These are phyloP conservation scores for Trypanosoma brucei DNA, from an alignment of 208 protist genomes.

Conservation along the genomic window DNA sequence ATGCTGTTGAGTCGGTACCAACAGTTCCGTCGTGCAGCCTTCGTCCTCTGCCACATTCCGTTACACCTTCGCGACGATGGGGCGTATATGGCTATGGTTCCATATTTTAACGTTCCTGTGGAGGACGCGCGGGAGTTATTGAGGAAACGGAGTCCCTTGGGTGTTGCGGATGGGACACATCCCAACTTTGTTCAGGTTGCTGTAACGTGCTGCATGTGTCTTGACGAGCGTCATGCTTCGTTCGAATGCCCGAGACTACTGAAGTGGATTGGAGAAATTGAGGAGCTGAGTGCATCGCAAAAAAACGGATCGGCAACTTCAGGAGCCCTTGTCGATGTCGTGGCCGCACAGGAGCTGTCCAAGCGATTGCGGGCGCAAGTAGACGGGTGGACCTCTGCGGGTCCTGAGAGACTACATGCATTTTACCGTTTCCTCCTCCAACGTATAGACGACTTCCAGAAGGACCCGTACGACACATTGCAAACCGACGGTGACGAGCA, in stretches of 20 bases:
- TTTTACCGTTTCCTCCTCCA: slow-evolving; percentile 75
- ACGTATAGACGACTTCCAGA: slow-evolving; percentile 36
- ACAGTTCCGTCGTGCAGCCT: slow-evolving; percentile 76
- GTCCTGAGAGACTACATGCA: slow-evolving; percentile 71
- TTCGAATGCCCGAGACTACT: slow-evolving; percentile 61
- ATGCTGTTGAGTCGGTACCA: slow-evolving; percentile 47
- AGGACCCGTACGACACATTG: slow-evolving; percentile 4
- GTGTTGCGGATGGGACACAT: slow-evolving; percentile 31
- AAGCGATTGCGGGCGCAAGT: slow-evolving; percentile 64
- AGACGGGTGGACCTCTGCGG: slow-evolving; percentile 76
- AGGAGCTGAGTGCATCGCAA: slow-evolving; percentile 14
- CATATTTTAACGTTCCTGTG: slow-evolving; percentile 66
- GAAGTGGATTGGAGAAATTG: slow-evolving; percentile 55
- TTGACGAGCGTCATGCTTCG: slow-evolving; percentile 78
- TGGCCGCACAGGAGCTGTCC: slow-evolving; percentile 16
- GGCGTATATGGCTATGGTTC: slow-evolving; percentile 45
- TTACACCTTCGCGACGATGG: slow-evolving; percentile 42
- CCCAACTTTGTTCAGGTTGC: slow-evolving; percentile 86
- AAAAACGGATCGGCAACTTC: background rate
- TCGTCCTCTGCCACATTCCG: slow-evolving; percentile 84
- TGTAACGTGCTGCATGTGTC: slow-evolving; percentile 84
- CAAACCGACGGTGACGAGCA: slow-evolving; percentile 12
- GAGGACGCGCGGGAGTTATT: slow-evolving; percentile 66
- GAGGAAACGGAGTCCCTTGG: slow-evolving; percentile 28
- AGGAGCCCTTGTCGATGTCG: slow-evolving; percentile 13